Conservation (phyloP, 352 stramenopile species). For the Blastocystis sp. region DNA sequence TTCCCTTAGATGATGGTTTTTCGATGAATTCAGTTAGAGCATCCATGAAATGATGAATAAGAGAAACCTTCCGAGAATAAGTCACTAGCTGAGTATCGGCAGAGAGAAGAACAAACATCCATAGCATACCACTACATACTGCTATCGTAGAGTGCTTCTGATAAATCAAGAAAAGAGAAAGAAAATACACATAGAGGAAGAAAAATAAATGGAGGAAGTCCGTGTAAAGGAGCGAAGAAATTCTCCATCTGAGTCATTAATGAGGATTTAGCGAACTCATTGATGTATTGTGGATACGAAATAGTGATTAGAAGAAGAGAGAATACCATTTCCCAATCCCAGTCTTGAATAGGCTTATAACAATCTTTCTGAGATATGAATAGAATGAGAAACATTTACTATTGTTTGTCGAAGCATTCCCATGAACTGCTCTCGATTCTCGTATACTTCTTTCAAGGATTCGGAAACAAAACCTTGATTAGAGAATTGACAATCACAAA, state of each 20-base stretch:
- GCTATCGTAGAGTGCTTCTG: neutral
- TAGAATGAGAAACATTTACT: neutral
- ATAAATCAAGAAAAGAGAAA: neutral
- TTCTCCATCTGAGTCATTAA: slow-evolving; percentile 3
- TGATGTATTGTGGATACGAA: neutral
- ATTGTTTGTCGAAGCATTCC: slow-evolving; percentile 1
- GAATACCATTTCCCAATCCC: slow-evolving; percentile 31
- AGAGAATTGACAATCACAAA: neutral
- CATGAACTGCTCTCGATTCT: slow-evolving; percentile 10
- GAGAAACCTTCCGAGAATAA: neutral
- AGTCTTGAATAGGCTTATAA: neutral
- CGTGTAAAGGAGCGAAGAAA: neutral
- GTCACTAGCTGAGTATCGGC: neutral
- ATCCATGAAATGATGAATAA: neutral
- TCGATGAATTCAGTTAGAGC: neutral
- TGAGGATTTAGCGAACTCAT: slow-evolving; percentile 18
- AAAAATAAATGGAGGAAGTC: neutral
- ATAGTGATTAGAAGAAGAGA: slow-evolving; percentile 14
- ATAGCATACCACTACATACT: neutral
- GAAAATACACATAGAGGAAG: neutral
- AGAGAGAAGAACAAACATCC: slow-evolving; percentile 17
- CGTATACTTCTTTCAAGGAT: neutral
- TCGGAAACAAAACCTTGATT: neutral
- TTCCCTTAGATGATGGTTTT: neutral
- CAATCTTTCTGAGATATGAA: slow-evolving; percentile 5